Base-by-base conservation (phyloP, 495 filamentous ascomycete genomes). In the Articulospora tetracladia region DNA sequence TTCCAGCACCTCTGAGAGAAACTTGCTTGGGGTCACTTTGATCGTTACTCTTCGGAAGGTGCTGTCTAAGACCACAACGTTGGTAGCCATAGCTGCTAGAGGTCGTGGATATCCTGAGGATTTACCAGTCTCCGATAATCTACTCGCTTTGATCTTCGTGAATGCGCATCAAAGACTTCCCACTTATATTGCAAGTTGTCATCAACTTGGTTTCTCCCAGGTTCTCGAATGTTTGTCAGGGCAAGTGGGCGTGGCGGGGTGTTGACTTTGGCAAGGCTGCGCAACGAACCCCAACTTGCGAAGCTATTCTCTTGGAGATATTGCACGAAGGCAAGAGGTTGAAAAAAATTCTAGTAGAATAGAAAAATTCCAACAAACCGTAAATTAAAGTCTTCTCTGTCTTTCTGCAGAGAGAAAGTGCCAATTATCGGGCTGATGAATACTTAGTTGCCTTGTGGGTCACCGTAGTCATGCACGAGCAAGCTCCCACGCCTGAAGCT, bases 61-160 rank as follows among this genome's bases (percentile, higher is more conserved):
- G 34, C 86, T 80, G 69, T 93, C 89, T 48, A 96, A 81, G 36
- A 98, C 90, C 62, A 93, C 86, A 58, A 98, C 89, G 70, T 94
- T 89, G 32, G 93, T 88, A 60, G 90, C 86, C 91, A 97, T 96
- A 63, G 60, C 76, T 54, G 23, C 52, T 19, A 23, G n/a, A 20
- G 30, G 28, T 20, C 7, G 25, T 11, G 3, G 6, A 8, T 50
- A 26, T 50, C 25, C 47, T 25, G 47, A 25, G 12, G 47, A 10
- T 10, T 39, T n/a, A n/a, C 10, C 34, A 10, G 34, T 39, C 10
- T 39, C 34, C 34, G 10, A 39, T 10, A n/a, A 39, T 39, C 34
- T 39, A 39, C 34, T 39, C n/a, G 11, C 39, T n/a, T 27, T 2
- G 44, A 10, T 52, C 25, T 13, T 12, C 8, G 17, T 25, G 4